Evolutionary conservation across 257 asterid species (phyloP).

Genomic region (Solanum pimpinellifolium): DNA sequence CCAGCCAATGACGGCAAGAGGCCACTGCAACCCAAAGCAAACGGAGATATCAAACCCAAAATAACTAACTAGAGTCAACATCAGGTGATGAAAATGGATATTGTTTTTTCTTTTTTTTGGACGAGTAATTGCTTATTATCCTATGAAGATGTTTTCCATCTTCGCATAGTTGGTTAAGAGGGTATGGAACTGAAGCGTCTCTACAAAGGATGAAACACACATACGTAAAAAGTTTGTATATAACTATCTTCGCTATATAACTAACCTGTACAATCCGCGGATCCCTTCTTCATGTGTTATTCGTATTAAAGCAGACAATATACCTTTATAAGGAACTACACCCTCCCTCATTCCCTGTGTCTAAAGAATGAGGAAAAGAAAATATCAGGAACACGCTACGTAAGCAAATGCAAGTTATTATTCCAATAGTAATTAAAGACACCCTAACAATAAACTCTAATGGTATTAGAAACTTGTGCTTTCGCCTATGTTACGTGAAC

Average conservation of each 20-base stretch:
- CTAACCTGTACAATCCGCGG: slow-evolving; percentile 98
- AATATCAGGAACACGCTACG: neutral
- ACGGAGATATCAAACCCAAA: neutral
- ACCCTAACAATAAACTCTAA: neutral
- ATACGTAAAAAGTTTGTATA: neutral
- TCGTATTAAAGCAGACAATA: slow-evolving; percentile 76
- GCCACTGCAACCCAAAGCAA: slow-evolving; percentile 53
- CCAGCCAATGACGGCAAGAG: slow-evolving; percentile 95
- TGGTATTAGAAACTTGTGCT: neutral
- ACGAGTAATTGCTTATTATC: neutral
- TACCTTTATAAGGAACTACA: slow-evolving; percentile 75
- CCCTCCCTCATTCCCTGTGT: slow-evolving; percentile 94
- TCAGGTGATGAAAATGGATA: neutral
- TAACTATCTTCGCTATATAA: neutral
- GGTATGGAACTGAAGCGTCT: neutral
- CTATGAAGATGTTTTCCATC: neutral
- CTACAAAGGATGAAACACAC: neutral
- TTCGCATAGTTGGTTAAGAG: neutral
- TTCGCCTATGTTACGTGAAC: neutral
- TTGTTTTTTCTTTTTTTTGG: neutral
- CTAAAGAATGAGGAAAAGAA: slow-evolving; percentile 21
- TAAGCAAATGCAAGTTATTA: neutral
- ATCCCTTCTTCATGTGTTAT: slow-evolving; percentile 85
- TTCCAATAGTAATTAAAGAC: neutral
- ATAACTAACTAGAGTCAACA: neutral